Conservation (phyloP, 2,329 filamentous ascomycete species). For the Fusarium chaquense region DNA sequence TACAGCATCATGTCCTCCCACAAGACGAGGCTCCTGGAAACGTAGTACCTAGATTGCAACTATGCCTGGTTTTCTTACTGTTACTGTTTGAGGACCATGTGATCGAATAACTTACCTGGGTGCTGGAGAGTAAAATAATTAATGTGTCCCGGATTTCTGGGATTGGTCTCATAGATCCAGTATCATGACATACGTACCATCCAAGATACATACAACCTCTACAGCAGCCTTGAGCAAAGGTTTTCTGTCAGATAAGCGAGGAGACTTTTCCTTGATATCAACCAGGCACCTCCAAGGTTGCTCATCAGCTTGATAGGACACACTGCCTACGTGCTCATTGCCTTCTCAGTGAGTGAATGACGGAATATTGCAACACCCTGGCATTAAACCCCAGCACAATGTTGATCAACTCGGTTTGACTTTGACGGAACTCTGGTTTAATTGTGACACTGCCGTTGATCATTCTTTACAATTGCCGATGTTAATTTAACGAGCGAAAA, state of each 20-base stretch:
- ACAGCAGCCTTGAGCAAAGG: neutral
- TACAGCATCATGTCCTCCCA: slow-evolving; percentile 15
- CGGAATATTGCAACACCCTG: slow-evolving; percentile 25
- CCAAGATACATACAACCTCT: neutral
- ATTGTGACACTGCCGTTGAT: neutral
- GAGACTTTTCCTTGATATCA: slow-evolving; percentile 5
- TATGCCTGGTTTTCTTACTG: neutral
- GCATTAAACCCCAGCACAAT: slow-evolving; percentile 10
- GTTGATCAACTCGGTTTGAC: neutral
- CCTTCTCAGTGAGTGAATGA: slow-evolving; percentile 11
- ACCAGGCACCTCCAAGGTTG: neutral
- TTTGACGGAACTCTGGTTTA: neutral
- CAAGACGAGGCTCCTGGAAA: slow-evolving; percentile 14
- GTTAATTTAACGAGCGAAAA: neutral
- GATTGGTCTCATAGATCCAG: neutral
- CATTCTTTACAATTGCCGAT: slow-evolving; percentile 11
- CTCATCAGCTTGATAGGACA: slow-evolving; percentile 4
- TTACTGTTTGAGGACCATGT: neutral
- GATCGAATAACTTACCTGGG: neutral
- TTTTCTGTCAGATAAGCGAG: neutral
- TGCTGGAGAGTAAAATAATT: neutral
- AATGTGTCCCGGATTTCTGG: neutral
- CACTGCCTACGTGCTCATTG: neutral
- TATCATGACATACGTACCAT: neutral
- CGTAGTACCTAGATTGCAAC: neutral